Evolutionary conservation across 2,329 filamentous ascomycete genomes (phyloP).

Genomic region (Fusarium cicatricum): DNA sequence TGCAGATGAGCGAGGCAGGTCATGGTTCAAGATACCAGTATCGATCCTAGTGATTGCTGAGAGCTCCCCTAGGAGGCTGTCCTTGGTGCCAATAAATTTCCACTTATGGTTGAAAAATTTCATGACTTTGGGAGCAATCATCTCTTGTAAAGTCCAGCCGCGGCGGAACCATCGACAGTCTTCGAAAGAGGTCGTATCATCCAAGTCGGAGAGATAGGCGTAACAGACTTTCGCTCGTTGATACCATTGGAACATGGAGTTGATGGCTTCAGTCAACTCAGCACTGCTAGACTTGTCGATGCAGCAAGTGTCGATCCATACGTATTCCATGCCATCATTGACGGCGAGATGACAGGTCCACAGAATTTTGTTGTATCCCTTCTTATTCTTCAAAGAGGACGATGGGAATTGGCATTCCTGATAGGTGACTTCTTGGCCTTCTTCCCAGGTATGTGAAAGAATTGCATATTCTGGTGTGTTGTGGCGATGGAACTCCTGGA

Average conservation of each 20-base stretch:
- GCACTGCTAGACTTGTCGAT: slow-evolving; percentile 21
- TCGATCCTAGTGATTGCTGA: not conserved
- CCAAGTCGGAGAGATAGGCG: slow-evolving; percentile 2
- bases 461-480: slow-evolving; percentile 3
- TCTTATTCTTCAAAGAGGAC: not conserved
- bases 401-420: not conserved
- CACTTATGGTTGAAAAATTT: not conserved
- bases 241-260: slow-evolving; percentile 18
- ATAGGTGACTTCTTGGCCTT: slow-evolving; percentile 1
- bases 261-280: slow-evolving; percentile 13
- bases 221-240: slow-evolving; percentile 2
- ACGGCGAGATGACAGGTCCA: not conserved
- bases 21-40: not conserved
- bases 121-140: not conserved
- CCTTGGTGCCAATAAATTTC: not conserved
- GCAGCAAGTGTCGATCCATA: slow-evolving; percentile 17
- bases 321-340: not conserved
- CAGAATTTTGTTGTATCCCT: slow-evolving; percentile 4
- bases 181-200: not conserved
- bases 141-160: not conserved
- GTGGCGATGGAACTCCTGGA: not conserved
- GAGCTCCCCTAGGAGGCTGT: not conserved
- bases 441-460: slow-evolving; percentile 14
- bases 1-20: not conserved
- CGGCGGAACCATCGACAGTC: not conserved